phyloP scores from a whole-genome alignment of 1,284 basidiomycete genomes.

The Bjerkandera adusta region DNA sequence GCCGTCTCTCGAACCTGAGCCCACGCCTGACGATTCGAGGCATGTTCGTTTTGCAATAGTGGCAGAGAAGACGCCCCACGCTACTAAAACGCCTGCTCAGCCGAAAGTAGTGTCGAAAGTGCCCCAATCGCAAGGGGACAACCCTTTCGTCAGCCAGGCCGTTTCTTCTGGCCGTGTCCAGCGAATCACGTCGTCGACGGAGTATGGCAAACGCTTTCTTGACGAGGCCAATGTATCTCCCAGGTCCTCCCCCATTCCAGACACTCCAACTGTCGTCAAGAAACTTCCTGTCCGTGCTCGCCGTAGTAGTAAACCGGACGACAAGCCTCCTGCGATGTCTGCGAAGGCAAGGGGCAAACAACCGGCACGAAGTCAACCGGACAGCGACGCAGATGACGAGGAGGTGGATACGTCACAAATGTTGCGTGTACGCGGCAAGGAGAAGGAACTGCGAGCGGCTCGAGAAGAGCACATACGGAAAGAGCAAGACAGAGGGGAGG shows the following conservation, averaged over 20 bases:
- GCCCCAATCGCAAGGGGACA: no score
- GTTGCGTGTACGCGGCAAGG: conserved; percentile 52
- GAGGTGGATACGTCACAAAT: conserved; percentile 40
- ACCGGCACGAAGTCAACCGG: conserved; percentile 29
- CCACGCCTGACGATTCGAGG: conserved; percentile 25
- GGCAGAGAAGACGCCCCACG: neutral
- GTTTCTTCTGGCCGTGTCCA: neutral
- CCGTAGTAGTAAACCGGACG: no score
- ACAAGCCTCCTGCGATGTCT: neutral
- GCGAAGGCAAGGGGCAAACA: conserved; percentile 48
- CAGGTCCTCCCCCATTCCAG: conserved; percentile 10
- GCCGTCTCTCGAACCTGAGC: conserved; percentile 55
- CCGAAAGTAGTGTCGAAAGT: no score
- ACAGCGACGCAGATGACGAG: conserved; percentile 15
- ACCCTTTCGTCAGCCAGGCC: conserved; percentile 9
- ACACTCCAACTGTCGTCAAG: no score
- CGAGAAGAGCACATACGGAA: conserved; percentile 48
- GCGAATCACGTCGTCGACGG: conserved; percentile 6
- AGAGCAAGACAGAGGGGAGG: conserved; percentile 35
- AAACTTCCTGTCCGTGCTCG: no score
- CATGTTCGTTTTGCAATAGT: neutral
- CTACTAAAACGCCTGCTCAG: no score
- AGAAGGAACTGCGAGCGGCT: conserved; percentile 54
- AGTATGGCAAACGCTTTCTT: conserved; percentile 10
- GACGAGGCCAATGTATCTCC: conserved; percentile 8